Percentiles rank a stretch among this genome's conserved stretches.
These are phyloP conservation scores for Lepidium didymum DNA, from an alignment of 345 rosid species.

Conservation along the genomic window DNA sequence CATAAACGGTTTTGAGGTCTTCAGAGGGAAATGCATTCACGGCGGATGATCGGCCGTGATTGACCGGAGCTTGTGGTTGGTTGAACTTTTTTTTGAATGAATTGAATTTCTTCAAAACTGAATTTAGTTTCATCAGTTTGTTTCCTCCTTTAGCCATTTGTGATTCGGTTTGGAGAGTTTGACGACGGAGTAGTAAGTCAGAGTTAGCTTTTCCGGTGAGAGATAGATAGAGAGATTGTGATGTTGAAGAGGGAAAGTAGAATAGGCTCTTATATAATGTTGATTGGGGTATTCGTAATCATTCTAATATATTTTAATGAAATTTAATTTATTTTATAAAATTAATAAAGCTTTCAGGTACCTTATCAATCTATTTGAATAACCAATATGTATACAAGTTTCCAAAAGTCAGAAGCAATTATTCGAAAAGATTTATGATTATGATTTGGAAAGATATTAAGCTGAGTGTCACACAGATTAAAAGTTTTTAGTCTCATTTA, in stretches of 20 bases:
- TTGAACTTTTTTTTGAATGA: constrained; percentile 61
- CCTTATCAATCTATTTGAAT: background rate
- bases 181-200: background rate
- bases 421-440: constrained; percentile 14
- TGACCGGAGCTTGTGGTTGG: constrained; percentile 26
- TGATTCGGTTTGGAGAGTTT: background rate
- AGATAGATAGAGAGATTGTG: background rate
- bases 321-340: background rate
- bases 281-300: constrained; percentile 10
- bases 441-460: constrained; percentile 8
- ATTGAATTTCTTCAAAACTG: constrained; percentile 75
- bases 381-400: background rate
- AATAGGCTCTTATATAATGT: constrained; percentile 1
- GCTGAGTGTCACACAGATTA: background rate
- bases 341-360: background rate
- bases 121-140: constrained; percentile 68
- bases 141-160: constrained; percentile 72
- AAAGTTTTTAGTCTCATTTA: background rate
- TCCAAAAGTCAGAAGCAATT: constrained; percentile 1
- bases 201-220: constrained; percentile 11
- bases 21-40: constrained; percentile 36
- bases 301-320: background rate
- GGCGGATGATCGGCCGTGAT: constrained; percentile 26
- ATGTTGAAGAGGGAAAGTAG: constrained; percentile 1
- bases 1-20: constrained; percentile 65